A percentile compares a stretch with the other conserved stretches of the same genome.
phyloP scores from a whole-genome alignment of 139 green algal species.

The Chlorella sp. region DNA sequence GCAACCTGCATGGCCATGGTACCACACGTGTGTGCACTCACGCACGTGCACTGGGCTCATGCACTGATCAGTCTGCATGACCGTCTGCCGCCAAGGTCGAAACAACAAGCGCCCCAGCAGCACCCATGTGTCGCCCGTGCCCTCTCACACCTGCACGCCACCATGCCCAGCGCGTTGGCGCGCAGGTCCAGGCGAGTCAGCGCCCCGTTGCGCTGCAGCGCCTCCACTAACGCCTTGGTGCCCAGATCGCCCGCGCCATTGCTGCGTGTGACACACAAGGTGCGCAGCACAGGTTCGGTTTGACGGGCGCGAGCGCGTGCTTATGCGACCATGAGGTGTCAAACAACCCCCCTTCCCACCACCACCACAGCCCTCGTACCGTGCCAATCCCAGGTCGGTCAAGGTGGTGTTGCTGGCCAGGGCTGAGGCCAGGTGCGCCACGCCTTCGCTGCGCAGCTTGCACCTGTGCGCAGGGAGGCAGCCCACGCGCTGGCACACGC shows the following conservation, averaged over 20 bases:
- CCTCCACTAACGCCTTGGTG: constrained; percentile 23
- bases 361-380: neutral
- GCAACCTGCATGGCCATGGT: too few species aligned
- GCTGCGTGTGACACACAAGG: constrained; percentile 3
- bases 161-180: constrained; percentile 18
- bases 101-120: too few species aligned
- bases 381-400: constrained; percentile 17
- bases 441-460: constrained; percentile 36
- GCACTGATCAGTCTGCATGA: too few species aligned
- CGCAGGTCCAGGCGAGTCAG: constrained; percentile 26
- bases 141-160: constrained; percentile 11
- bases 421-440: constrained; percentile 17
- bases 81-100: too few species aligned
- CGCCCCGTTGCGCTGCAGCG: constrained; percentile 12
- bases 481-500: neutral
- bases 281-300: neutral
- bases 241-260: constrained; percentile 52
- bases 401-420: constrained; percentile 21
- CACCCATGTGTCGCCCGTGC: too few species aligned
- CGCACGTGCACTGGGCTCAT: too few species aligned
- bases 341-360: neutral
- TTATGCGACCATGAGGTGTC: neutral
- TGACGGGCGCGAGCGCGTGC: neutral
- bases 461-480: constrained; percentile 7
- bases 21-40: too few species aligned